Evolutionary conservation across 306 rosid species (phyloP), one percentile per base, ranked within the genome.

Genomic region (Inga oerstediana): DNA sequence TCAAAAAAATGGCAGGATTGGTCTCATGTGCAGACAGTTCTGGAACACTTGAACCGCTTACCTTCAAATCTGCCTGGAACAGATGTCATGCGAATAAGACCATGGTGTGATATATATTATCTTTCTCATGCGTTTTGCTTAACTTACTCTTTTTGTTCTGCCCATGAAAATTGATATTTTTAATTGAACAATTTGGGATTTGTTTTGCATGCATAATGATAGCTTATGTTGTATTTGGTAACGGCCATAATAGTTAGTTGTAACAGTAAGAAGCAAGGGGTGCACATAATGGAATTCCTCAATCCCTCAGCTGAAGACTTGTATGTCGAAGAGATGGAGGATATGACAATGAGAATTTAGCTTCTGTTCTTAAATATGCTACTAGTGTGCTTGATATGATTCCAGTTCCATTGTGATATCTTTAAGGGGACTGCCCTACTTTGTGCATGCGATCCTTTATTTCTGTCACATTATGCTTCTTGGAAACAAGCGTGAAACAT

Each of bases 71-170:
- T 86, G 86, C 89, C 84, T 61, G 89, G 97, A 86, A 92, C 96
- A 34, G 90, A 95, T 84, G 86, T 95, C 67, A 92, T 90, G 97
- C 98, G 97, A 77, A 93, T 95, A 84, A 89, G 99, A 84, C 90
- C 83, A 19, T 93, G 97, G 98, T 95, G 89, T 43, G 89, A 80
- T 78, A 72, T 66, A 39, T 83, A 11, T 68, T 49, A 44, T 39
- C 61, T 71, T 71, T 80, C 81, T 30, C 75, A 10, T 22, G 39
- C 73, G 20, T 65, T 84, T 86, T 78, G 79, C 45, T 69, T 69
- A 68, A 62, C 37, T 62, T 27, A 62, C 5, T 62, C 37, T 22
- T 62, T 27, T 64, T 65, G 20, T 78, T 64, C 84, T 78, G 27
- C 61, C 37, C 39, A 70, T 56, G 48, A 61, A 27, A 45, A 70